phyloP scores from a whole-genome alignment of 106 monocot genomes.

The Narthecium ossifragum region DNA sequence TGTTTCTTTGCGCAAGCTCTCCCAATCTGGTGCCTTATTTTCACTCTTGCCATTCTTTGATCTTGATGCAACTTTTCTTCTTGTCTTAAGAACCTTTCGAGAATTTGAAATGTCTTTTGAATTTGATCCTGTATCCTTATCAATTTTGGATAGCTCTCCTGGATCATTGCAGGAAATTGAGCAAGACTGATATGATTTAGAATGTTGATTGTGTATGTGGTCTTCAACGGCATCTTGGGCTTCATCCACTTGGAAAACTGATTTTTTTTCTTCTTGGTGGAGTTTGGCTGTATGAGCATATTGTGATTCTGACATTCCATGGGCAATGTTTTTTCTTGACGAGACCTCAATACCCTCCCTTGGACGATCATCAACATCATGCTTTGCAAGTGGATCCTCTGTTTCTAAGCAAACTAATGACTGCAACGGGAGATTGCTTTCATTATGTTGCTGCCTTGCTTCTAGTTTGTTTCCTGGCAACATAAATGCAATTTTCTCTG shows the following conservation, averaged over 20 bases:
- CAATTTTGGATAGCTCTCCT: not conserved
- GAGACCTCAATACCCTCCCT: slow-evolving; percentile 1
- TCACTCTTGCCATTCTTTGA: slow-evolving; percentile 20
- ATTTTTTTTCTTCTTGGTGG: slow-evolving; percentile 9
- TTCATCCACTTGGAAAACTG: slow-evolving; percentile 1
- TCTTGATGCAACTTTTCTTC: slow-evolving; percentile 6
- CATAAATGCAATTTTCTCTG: too few relatives aligned
- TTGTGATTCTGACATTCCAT: not conserved
- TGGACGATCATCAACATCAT: not conserved
- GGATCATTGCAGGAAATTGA: not conserved
- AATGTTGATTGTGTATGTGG: slow-evolving; percentile 2
- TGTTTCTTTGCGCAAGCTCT: slow-evolving; percentile 44
- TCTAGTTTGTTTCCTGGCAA: too few relatives aligned
- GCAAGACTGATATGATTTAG: slow-evolving; percentile 4
- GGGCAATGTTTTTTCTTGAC: slow-evolving; percentile 1
- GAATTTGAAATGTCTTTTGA: slow-evolving; percentile 12
- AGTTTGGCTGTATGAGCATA: slow-evolving; percentile 1
- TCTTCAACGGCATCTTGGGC: slow-evolving; percentile 1
- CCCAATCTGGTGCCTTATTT: slow-evolving; percentile 52
- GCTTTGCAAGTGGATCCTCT: not conserved
- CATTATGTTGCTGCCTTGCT: too few relatives aligned
- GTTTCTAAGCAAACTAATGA: slow-evolving; percentile 7
- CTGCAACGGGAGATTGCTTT: slow-evolving; percentile 11
- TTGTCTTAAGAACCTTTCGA: slow-evolving; percentile 21
- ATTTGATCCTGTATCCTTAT: slow-evolving; percentile 9